These are phyloP conservation scores for Elongisporangium anandrum DNA, from an alignment of 352 stramenopile species.

Conservation along the genomic window DNA sequence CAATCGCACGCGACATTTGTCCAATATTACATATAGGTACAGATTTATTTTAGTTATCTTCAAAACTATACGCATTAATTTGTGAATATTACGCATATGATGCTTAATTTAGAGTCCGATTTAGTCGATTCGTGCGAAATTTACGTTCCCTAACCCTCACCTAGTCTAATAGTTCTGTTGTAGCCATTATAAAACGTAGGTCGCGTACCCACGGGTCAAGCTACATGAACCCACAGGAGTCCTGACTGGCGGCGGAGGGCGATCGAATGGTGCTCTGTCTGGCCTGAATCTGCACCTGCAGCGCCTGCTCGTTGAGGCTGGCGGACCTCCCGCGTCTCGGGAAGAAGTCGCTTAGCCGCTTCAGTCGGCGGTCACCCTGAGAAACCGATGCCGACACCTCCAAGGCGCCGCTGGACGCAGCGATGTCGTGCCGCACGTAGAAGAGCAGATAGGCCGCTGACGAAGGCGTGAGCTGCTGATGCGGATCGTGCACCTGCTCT, in stretches of 20 bases:
- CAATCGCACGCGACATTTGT: not conserved
- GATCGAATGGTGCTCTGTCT: not conserved
- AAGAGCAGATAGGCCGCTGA: constrained; percentile 70
- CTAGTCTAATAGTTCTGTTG: not conserved
- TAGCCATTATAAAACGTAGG: not conserved
- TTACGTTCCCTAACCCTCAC: not conserved
- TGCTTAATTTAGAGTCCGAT: not conserved
- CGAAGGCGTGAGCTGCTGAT: constrained; percentile 32
- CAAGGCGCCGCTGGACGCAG: constrained; percentile 12
- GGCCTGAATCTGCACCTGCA: constrained; percentile 3
- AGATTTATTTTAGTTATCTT: not conserved
- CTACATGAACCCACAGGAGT: not conserved
- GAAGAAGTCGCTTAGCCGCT: constrained; percentile 21
- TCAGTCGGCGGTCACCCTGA: not conserved
- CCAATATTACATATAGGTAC: not conserved
- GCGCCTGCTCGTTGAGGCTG: constrained; percentile 12
- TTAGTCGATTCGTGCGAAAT: not conserved
- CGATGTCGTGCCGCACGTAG: constrained; percentile 53
- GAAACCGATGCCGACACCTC: constrained; percentile 1
- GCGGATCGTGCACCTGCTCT: constrained; percentile 10
- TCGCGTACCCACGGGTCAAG: not conserved
- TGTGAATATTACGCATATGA: too few relatives aligned
- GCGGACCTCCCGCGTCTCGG: constrained; percentile 15
- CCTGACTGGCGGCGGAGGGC: not conserved
- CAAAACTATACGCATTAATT: too few relatives aligned